These are phyloP conservation scores for Rhizopogon vulgaris DNA, from an alignment of 768 basidiomycete species.

Conservation along the genomic window DNA sequence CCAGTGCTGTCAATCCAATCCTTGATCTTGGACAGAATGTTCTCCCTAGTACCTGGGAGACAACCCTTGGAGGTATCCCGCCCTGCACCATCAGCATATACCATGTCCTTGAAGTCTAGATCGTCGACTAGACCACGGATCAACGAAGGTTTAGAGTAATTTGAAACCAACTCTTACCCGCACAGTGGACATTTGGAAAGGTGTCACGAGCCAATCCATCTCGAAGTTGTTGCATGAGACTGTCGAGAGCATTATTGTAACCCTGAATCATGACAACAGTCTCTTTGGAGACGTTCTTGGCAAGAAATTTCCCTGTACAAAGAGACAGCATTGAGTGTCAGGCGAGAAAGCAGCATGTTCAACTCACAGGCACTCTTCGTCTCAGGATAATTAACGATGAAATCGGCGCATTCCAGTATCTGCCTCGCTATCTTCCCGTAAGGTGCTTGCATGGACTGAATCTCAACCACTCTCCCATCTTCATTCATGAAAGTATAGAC, in stretches of 20 bases:
- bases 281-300: background rate
- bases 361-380: background rate
- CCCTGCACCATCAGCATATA: background rate
- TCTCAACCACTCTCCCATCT: background rate
- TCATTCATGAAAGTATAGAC: no score
- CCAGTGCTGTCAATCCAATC: slow-evolving; percentile 6
- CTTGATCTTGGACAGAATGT: slow-evolving; percentile 8
- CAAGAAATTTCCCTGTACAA: background rate
- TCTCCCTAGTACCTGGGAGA: slow-evolving; percentile 6
- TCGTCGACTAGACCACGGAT: background rate
- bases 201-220: background rate
- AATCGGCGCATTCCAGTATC: no score
- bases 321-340: no score
- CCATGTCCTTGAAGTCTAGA: background rate
- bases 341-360: no score
- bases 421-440: background rate
- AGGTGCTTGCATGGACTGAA: slow-evolving; percentile 10
- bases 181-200: background rate
- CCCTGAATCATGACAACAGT: background rate
- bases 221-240: background rate
- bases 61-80: slow-evolving; percentile 4
- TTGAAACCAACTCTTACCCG: no score
- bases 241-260: background rate
- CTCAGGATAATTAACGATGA: background rate
- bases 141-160: no score